Percentiles rank a stretch among this genome's conserved stretches.
Conservation (phyloP, 2,329 filamentous ascomycete species). For the Tolypocladium sp. region DNA sequence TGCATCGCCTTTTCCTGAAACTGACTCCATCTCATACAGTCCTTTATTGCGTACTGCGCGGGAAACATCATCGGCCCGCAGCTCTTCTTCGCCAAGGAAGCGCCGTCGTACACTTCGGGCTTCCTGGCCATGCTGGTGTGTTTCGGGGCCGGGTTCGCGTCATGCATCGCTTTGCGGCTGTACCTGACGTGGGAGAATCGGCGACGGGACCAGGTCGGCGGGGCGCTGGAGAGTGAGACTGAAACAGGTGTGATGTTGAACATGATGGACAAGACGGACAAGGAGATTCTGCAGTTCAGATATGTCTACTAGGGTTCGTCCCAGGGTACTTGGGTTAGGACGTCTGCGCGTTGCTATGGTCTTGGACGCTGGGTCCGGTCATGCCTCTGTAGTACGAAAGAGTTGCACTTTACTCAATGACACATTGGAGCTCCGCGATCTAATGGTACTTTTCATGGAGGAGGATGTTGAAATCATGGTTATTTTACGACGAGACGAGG, state of each 20-base stretch:
- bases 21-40: neutral
- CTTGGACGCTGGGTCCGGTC: too few relatives aligned
- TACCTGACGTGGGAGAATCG: constrained; percentile 43
- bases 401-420: too few relatives aligned
- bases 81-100: constrained; percentile 47
- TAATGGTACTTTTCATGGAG: too few relatives aligned
- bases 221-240: neutral
- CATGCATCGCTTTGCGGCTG: constrained; percentile 33
- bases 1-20: neutral
- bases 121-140: constrained; percentile 54
- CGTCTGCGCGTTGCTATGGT: too few relatives aligned
- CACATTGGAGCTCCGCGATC: too few relatives aligned
- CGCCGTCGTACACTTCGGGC: constrained; percentile 51
- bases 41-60: constrained; percentile 50
- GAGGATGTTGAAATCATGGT: too few relatives aligned
- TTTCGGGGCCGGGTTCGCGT: constrained; percentile 39
- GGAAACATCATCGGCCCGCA: constrained; percentile 55
- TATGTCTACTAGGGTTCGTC: neutral
- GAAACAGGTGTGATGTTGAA: constrained; percentile 7
- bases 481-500: too few relatives aligned
- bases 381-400: too few relatives aligned
- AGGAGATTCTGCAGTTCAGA: constrained; percentile 40
- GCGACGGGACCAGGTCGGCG: constrained; percentile 31
- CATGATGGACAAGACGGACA: constrained; percentile 41
- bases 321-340: too few relatives aligned